phyloP scores from a whole-genome alignment of 345 rosid genomes.

The Angophora floribunda region DNA sequence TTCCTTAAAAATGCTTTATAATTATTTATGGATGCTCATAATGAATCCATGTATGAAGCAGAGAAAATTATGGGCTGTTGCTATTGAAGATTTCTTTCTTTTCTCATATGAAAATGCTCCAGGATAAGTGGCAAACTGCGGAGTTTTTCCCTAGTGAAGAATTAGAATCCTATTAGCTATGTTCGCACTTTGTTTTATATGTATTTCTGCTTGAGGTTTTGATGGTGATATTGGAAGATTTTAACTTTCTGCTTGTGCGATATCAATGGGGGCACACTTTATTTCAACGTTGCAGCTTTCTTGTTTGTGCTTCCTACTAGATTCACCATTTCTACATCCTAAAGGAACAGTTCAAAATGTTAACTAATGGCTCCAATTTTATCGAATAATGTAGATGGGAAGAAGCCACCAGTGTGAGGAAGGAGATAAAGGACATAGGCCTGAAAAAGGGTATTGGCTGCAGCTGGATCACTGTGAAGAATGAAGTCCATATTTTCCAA shows the following conservation, averaged over 20 bases:
- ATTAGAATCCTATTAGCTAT: background rate
- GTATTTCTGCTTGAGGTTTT: background rate
- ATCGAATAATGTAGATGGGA: conserved; percentile 49
- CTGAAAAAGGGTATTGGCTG: conserved; percentile 73
- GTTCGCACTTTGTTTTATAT: background rate
- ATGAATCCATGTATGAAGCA: background rate
- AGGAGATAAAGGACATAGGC: conserved; percentile 59
- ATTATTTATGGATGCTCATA: background rate
- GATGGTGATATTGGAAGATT: background rate
- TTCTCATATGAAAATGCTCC: background rate
- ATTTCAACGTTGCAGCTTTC: background rate
- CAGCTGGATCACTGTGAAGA: conserved; percentile 76
- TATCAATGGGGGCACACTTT: background rate
- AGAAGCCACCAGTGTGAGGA: conserved; percentile 60
- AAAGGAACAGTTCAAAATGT: background rate
- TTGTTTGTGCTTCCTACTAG: background rate
- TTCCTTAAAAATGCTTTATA: background rate
- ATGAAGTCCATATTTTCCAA: conserved; percentile 62
- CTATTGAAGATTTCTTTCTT: background rate
- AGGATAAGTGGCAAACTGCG: background rate
- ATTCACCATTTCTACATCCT: background rate
- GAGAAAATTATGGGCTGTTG: background rate
- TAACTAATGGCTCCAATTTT: background rate
- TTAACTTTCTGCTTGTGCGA: background rate
- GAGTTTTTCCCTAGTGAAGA: background rate